phyloP scores from a whole-genome alignment of 1,284 basidiomycete species.

The Boletus subluridellus region DNA sequence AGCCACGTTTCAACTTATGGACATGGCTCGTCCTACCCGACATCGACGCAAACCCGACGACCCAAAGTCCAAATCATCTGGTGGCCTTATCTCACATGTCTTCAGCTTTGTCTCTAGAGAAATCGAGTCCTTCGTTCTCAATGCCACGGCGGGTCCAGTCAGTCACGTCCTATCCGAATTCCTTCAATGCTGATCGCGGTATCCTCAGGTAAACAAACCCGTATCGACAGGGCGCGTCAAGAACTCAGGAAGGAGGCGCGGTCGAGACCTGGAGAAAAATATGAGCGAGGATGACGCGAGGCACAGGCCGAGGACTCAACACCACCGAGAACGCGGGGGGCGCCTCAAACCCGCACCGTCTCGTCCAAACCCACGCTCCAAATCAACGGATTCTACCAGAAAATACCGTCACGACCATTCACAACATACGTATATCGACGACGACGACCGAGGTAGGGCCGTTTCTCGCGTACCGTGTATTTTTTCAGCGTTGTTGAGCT shows the following conservation, averaged over 20 bases:
- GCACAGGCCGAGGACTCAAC: conserved; percentile 5
- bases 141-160: conserved; percentile 48
- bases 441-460: conserved; percentile 21
- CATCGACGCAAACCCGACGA: conserved; percentile 9
- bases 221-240: conserved; percentile 10
- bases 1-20: not conserved
- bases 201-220: conserved; percentile 16
- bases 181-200: conserved; percentile 5
- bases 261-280: conserved; percentile 7
- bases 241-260: conserved; percentile 3
- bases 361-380: conserved; percentile 23
- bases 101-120: conserved; percentile 68
- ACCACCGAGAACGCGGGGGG: conserved; percentile 10
- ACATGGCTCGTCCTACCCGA: conserved; percentile 13
- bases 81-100: conserved; percentile 59
- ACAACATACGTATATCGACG: conserved; percentile 2
- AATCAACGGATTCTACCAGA: conserved; percentile 14
- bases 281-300: conserved; percentile 16
- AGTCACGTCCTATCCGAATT: conserved; percentile 7
- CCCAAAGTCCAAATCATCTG: conserved; percentile 1
- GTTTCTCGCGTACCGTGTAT: not conserved
- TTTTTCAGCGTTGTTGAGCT: conserved; percentile 2
- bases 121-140: conserved; percentile 63
- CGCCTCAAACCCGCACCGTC: conserved; percentile 6
- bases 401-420: conserved; percentile 3